Percentiles rank a stretch among this genome's conserved stretches.
phyloP scores from a whole-genome alignment of 2,329 filamentous ascomycete species.

The Colletotrichum destructivum region DNA sequence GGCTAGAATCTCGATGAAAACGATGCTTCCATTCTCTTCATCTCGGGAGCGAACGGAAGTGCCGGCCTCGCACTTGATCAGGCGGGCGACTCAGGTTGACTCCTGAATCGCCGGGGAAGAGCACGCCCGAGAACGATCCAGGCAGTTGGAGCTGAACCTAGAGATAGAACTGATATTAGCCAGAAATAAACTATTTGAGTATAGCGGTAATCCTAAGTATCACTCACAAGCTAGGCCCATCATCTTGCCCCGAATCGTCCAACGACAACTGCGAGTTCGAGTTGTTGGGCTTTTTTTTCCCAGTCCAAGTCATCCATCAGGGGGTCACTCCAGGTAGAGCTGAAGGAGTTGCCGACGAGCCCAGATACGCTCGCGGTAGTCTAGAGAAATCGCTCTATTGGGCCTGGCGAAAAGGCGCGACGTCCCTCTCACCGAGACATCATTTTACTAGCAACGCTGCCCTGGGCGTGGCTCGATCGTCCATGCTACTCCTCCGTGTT shows the following conservation, averaged over 20 bases:
- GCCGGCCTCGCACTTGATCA: not conserved
- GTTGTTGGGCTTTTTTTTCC: not conserved
- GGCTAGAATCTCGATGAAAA: not conserved
- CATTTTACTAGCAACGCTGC: slow-evolving; percentile 36
- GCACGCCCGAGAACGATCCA: not conserved
- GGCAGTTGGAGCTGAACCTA: slow-evolving; percentile 1
- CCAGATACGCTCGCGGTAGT: slow-evolving; percentile 8
- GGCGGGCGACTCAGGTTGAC: not conserved
- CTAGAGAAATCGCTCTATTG: slow-evolving; percentile 42
- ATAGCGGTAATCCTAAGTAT: not conserved
- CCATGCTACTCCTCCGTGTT: slow-evolving; percentile 32
- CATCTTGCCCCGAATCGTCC: too few species aligned
- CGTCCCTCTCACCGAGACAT: slow-evolving; percentile 26
- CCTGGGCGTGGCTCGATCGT: slow-evolving; percentile 23
- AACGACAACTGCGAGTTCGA: not conserved
- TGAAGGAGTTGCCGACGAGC: slow-evolving; percentile 21
- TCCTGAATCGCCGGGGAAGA: not conserved
- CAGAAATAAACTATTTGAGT: not conserved
- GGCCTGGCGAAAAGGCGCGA: slow-evolving; percentile 41
- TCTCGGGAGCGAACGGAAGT: too few species aligned
- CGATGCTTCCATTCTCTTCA: not conserved
- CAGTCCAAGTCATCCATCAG: slow-evolving; percentile 13
- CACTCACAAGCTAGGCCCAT: slow-evolving; percentile 13
- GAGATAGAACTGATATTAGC: slow-evolving; percentile 1
- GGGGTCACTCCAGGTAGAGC: slow-evolving; percentile 15